These are phyloP conservation scores for Venturia carpophila DNA, from an alignment of 2,329 filamentous ascomycete species.

Conservation along the genomic window DNA sequence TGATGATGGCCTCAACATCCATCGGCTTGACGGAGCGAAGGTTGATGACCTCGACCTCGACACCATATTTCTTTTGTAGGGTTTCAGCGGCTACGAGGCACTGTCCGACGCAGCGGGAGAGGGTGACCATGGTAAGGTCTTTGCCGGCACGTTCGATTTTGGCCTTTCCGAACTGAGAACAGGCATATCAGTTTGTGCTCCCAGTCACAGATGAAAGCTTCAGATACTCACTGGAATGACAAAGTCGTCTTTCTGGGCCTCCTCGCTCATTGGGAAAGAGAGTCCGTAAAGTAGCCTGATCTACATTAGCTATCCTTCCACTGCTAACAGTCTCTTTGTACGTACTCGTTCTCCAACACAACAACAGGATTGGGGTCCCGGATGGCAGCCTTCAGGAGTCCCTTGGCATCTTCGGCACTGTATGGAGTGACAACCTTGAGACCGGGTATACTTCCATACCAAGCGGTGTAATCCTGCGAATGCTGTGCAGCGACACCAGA, in stretches of 20 bases:
- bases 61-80: conserved; percentile 92
- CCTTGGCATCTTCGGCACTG: conserved; percentile 97
- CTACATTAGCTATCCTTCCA: conserved; percentile 21
- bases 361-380: conserved; percentile 96
- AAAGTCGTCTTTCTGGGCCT: conserved; percentile 91
- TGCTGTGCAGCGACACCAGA: conserved; percentile 93
- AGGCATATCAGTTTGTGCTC: conserved; percentile 9
- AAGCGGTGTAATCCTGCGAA: conserved; percentile 96
- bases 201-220: background rate
- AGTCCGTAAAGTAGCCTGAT: conserved; percentile 77
- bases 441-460: conserved; percentile 97
- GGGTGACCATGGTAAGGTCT: conserved; percentile 89
- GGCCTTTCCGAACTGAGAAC: conserved; percentile 74
- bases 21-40: conserved; percentile 95
- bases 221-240: conserved; percentile 60
- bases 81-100: conserved; percentile 79
- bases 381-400: conserved; percentile 93
- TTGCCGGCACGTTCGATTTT: conserved; percentile 97
- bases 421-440: conserved; percentile 95
- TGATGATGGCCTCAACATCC: conserved; percentile 89
- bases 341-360: conserved; percentile 48
- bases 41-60: conserved; percentile 96
- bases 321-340: background rate
- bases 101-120: conserved; percentile 93
- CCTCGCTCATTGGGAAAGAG: conserved; percentile 93